phyloP scores from a whole-genome alignment of 495 filamentous ascomycete genomes.

The Aspergillus hancockii region DNA sequence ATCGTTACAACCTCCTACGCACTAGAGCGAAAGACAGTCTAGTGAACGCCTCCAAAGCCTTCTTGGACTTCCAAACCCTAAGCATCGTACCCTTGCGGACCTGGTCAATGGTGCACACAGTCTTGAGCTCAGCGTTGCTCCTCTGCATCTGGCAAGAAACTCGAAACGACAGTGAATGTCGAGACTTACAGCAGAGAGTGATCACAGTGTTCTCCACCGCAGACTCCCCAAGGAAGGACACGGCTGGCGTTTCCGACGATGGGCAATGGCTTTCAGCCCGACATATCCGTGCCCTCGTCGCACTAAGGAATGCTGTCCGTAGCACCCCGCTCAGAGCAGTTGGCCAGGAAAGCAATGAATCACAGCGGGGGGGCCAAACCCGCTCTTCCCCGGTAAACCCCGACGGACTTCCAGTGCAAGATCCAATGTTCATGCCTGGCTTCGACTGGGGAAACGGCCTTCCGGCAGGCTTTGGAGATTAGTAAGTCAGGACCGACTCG shows the following conservation, averaged over 20 bases:
- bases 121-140: slow-evolving; percentile 37
- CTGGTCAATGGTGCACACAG: slow-evolving; percentile 44
- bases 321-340: slow-evolving; percentile 22
- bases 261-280: slow-evolving; percentile 36
- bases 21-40: slow-evolving; percentile 30
- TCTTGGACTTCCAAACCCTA: slow-evolving; percentile 37
- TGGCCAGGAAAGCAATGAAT: slow-evolving; percentile 9
- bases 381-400: background rate
- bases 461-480: background rate
- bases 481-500: slow-evolving; percentile 11
- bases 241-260: slow-evolving; percentile 20
- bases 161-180: slow-evolving; percentile 35
- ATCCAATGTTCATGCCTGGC: background rate
- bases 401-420: background rate
- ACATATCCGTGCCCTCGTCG: slow-evolving; percentile 38
- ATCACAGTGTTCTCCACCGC: slow-evolving; percentile 37
- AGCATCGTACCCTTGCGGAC: slow-evolving; percentile 35
- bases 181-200: slow-evolving; percentile 32
- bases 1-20: slow-evolving; percentile 21
- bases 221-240: slow-evolving; percentile 14
- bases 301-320: slow-evolving; percentile 26
- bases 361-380: background rate
- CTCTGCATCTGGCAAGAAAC: slow-evolving; percentile 45
- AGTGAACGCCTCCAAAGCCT: slow-evolving; percentile 34
- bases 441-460: slow-evolving; percentile 3